Conservation (phyloP, 192 early-diverging fungal species). For the Rhizoclosmatium globosum region DNA sequence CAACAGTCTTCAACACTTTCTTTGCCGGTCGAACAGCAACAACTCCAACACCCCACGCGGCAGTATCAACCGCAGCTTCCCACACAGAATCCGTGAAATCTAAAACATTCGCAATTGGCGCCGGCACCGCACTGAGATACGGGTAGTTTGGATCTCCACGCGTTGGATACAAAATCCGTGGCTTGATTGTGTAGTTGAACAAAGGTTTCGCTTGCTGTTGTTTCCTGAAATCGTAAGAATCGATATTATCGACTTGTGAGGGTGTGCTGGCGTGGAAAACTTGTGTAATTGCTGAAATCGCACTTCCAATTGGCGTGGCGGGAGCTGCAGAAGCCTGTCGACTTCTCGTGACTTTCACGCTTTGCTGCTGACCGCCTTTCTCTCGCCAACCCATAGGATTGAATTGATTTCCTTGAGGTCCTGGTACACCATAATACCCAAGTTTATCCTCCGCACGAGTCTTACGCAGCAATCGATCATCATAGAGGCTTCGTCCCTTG, state of each 20-base stretch:
- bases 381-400: not conserved
- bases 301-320: not conserved
- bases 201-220: not conserved
- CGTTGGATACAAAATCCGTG: constrained; percentile 18
- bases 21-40: constrained; percentile 8
- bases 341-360: not conserved
- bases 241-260: not conserved
- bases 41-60: constrained; percentile 32
- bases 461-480: not conserved
- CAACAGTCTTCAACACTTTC: constrained; percentile 8
- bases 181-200: constrained; percentile 9
- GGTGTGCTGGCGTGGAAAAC: not conserved
- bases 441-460: not conserved
- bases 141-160: constrained; percentile 22
- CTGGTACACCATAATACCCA: not conserved
- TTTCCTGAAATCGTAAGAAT: not conserved
- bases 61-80: constrained; percentile 28
- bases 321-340: not conserved
- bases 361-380: not conserved
- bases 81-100: constrained; percentile 17
- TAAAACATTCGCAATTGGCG: constrained; percentile 13
- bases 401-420: not conserved
- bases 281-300: not conserved
- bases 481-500: constrained; percentile 23
- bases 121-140: not conserved